Evolutionary conservation across 78 protist species (phyloP), one percentile per base, ranked within the genome.

Genomic region (Corallochytrium limacisporum): DNA sequence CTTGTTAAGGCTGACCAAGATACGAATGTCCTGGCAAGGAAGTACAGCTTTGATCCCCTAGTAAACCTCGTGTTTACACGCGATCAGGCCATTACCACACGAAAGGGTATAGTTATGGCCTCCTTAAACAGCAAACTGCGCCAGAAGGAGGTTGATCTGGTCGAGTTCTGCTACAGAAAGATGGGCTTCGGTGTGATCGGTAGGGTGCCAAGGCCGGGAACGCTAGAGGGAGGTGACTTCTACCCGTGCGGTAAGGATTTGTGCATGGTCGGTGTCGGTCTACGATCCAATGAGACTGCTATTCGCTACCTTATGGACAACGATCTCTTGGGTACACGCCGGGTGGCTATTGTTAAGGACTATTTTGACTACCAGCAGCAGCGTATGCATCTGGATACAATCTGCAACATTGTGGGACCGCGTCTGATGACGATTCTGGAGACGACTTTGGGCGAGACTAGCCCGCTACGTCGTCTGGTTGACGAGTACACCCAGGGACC

Each of bases 351-450:
- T 4, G 91, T 90, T 44, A 75, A 70, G 31, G 95, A 90, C 63
- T 48, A 55, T 24, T 79, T 83, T 57, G 95, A 90, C 46, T 40
- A 66, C 40, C 48, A 61, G 53, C 91, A 86, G 68, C 84, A 86
- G 32, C 62, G 91, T 9, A 90, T 90, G 95, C 95, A 90, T 75
- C 54, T 90, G 9, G 95, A 90, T 54, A 77, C 86, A 13, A 69
- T 78, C 42, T 83, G 65, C 29, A 82, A 83, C 54, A 83, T 86
- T 13, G 69, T 78, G 46, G 50, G 65, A 38, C 82, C 75, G 29
- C 18, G 57, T 20, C 55, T 48, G 1, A 60, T 50, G 72, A 43
- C 69, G 15, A 67, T 85, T 32, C 28, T 82, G 15, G 87, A 89
- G 28, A 60, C 40, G 37, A 59, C 76, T 51, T 61, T 84, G 16